A percentile compares a stretch with the other conserved stretches of the same genome.
These are phyloP conservation scores for Tetrapisispora fleetii DNA, from an alignment of 805 yeast species.

Conservation along the genomic window DNA sequence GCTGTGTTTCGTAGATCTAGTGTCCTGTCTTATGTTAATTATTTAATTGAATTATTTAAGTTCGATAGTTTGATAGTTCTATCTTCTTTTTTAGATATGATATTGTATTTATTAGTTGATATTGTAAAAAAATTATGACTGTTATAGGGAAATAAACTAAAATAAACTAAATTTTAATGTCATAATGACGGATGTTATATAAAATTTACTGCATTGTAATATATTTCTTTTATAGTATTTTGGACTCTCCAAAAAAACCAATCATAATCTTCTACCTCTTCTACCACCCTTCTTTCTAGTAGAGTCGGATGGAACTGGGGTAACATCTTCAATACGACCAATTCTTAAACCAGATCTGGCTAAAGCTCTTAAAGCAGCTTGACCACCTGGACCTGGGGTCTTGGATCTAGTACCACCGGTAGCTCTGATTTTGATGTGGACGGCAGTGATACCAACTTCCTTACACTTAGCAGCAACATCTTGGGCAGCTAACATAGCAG, in stretches of 20 bases:
- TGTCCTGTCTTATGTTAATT: too few relatives aligned
- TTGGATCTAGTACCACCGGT: slow-evolving; percentile 99
- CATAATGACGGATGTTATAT: neutral
- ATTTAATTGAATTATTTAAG: too few relatives aligned
- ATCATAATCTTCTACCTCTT: slow-evolving; percentile 98
- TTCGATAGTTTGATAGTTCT: too few relatives aligned
- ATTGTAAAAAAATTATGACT: neutral
- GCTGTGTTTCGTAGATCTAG: too few relatives aligned
- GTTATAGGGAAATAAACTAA: neutral
- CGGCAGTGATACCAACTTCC: slow-evolving; percentile 99
- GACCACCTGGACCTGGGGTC: slow-evolving; percentile 99
- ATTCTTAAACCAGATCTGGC: slow-evolving; percentile 99
- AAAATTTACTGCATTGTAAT: neutral
- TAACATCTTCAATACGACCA: slow-evolving; percentile 99
- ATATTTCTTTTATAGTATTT: neutral
- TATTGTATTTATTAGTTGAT: neutral
- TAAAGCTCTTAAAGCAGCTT: slow-evolving; percentile 96
- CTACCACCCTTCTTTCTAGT: slow-evolving; percentile 99
- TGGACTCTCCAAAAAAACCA: neutral
- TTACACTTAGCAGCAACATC: slow-evolving; percentile 98
- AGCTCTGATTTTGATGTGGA: slow-evolving; percentile 99
- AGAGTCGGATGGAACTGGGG: slow-evolving; percentile 99
- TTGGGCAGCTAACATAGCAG: slow-evolving; percentile 97
- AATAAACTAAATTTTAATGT: neutral
- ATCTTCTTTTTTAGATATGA: neutral